phyloP scores from a whole-genome alignment of 2,329 filamentous ascomycete genomes.

The Trichoderma sp. region DNA sequence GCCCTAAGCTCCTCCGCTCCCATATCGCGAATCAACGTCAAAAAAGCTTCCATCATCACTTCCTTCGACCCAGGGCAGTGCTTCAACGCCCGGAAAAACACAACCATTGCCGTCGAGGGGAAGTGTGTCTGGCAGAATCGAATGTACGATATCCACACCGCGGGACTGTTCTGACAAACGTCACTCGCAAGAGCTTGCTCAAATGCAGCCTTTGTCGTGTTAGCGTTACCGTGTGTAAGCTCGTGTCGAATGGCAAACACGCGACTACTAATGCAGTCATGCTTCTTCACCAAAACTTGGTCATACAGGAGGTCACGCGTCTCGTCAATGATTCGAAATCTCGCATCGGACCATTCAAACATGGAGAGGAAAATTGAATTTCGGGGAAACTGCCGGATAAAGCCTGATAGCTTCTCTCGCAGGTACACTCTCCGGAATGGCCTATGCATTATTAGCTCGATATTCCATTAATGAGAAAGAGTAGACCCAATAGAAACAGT shows the following conservation, averaged over 20 bases:
- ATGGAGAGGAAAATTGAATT: constrained; percentile 75
- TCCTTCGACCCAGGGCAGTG: constrained; percentile 50
- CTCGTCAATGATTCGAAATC: constrained; percentile 71
- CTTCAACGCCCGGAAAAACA: constrained; percentile 46
- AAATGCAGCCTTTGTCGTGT: constrained; percentile 50
- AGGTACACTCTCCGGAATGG: constrained; percentile 67
- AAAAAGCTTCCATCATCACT: constrained; percentile 51
- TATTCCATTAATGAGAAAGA: background rate
- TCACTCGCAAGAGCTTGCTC: constrained; percentile 48
- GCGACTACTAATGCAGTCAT: constrained; percentile 44
- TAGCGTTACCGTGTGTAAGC: constrained; percentile 43
- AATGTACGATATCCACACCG: constrained; percentile 51
- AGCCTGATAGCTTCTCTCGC: constrained; percentile 57
- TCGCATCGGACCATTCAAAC: constrained; percentile 69
- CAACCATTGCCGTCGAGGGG: constrained; percentile 42
- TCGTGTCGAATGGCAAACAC: constrained; percentile 53
- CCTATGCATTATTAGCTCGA: constrained; percentile 34
- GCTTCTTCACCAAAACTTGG: constrained; percentile 41
- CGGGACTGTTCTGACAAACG: constrained; percentile 38
- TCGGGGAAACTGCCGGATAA: constrained; percentile 63
- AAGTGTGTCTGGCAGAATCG: constrained; percentile 44
- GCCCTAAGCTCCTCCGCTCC: constrained; percentile 47
- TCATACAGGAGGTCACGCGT: constrained; percentile 63
- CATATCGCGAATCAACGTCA: constrained; percentile 42
- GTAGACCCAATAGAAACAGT: background rate